phyloP scores from a whole-genome alignment of 371 early-diverging fungal species.

The Mortierella sp. region DNA sequence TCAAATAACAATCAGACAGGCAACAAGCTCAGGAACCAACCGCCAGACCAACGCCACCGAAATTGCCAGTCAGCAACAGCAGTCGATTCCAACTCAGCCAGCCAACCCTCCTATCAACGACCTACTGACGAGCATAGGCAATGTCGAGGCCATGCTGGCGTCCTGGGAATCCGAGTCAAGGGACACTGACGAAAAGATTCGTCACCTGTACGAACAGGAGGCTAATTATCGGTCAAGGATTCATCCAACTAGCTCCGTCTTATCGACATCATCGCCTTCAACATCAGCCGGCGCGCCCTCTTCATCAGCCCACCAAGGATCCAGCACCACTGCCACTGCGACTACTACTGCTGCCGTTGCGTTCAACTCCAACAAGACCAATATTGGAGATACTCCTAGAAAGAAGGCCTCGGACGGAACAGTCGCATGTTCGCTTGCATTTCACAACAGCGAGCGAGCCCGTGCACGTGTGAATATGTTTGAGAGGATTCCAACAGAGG shows the following conservation, averaged over 20 bases:
- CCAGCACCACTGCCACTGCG: background rate
- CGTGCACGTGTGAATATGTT: constrained; percentile 7
- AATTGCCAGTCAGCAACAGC: background rate
- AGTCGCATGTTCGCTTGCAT: background rate
- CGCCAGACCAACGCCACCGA: background rate
- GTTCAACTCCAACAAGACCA: background rate
- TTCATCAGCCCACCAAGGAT: background rate
- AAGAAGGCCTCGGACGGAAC: background rate
- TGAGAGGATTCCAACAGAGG: constrained; percentile 24
- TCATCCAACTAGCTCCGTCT: background rate
- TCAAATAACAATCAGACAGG: background rate
- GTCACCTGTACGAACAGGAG: background rate
- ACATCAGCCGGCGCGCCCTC: background rate
- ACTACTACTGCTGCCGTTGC: background rate
- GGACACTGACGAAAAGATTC: constrained; percentile 7
- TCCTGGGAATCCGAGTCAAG: background rate
- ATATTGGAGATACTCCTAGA: background rate
- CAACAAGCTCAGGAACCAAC: background rate
- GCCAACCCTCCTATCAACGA: background rate
- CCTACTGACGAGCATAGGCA: background rate
- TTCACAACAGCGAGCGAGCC: background rate
- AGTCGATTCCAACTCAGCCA: constrained; percentile 1
- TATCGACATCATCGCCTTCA: background rate
- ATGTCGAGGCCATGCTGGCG: constrained; percentile 9
- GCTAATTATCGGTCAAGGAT: background rate